Base-by-base conservation (phyloP, 352 stramenopile species). In the Globisporangium paddicum region DNA sequence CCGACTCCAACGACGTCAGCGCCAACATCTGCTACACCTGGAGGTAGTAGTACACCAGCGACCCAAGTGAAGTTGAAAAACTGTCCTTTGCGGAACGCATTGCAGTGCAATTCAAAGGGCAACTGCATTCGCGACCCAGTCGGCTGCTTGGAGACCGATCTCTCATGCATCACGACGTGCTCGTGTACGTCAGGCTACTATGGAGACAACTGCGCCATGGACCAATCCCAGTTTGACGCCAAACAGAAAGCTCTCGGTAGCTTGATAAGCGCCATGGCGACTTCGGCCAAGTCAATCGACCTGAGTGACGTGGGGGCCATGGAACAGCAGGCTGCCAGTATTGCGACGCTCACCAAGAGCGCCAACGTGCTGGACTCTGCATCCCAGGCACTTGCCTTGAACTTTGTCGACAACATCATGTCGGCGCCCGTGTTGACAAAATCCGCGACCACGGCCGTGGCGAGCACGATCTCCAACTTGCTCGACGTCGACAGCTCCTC, bases 271-370 rank as follows among this genome's bases (percentile, higher is more conserved):
- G 79, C 81, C 0, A 88, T 90, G 77, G 63, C 64, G 25, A 84
- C 71, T 8, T 78, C 81, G 4, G 68, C 64, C 2, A 62, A 68
- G 16, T 84, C 73, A 3, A 60, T 86, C 9, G 79, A 89, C 58
- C 42, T 78, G 23, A 77, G 60, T 1, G 79, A 89, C 51, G 54
- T 72, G 4, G 68, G 72, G 8, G 75, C 76, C 0, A 64, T 90
- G 47, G 81, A 90, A 48, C 81, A 89, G 40, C 71, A 89, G 35
- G 78, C 78, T 19, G 68, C 77, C 3, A 87, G 78, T 49, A 78
- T 89, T 2, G 75, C 71, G 7, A 87, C 75, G n/a, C 73, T 90
- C 9, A 86, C 81, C 1, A 86, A 87, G 40, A 87, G 72, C 28
- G 77, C 79, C 16, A 69, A 60, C 0, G 75, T 89, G 4, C 60